A percentile compares a stretch with the other conserved stretches of the same genome.
Evolutionary conservation across 2,329 filamentous ascomycete species (phyloP).

Genomic region (Ceratocystis harringtonii): DNA sequence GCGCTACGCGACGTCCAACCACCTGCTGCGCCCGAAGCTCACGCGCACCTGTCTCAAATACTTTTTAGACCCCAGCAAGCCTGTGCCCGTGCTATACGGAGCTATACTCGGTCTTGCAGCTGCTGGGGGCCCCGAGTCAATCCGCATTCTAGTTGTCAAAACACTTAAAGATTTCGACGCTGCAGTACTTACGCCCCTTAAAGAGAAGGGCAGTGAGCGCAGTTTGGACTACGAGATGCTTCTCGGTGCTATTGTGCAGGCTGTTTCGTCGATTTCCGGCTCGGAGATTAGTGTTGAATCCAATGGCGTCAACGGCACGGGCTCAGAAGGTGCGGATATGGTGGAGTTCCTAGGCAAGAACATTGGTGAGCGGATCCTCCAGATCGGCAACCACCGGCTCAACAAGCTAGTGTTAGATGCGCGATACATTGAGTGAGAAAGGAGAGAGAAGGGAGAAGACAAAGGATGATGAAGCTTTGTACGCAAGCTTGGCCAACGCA

Average conservation of each 20-base stretch:
- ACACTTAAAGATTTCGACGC: constrained; percentile 41
- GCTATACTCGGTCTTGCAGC: constrained; percentile 66
- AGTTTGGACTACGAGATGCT: constrained; percentile 41
- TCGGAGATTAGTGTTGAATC: constrained; percentile 20
- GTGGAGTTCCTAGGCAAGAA: constrained; percentile 41
- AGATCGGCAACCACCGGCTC: constrained; percentile 32
- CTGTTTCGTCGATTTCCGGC: constrained; percentile 31
- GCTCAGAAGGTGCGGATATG: constrained; percentile 30
- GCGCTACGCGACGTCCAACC: constrained; percentile 68
- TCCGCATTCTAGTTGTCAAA: constrained; percentile 40
- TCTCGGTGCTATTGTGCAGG: constrained; percentile 40
- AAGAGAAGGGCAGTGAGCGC: constrained; percentile 32
- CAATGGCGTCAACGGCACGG: constrained; percentile 12
- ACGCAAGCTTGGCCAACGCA: neutral
- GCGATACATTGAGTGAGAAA: constrained; percentile 31
- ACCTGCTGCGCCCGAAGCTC: constrained; percentile 71
- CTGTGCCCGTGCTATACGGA: constrained; percentile 75
- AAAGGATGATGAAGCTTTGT: neutral
- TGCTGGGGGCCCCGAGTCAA: constrained; percentile 52
- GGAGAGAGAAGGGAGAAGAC: neutral
- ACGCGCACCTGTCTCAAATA: constrained; percentile 86
- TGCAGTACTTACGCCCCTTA: constrained; percentile 38
- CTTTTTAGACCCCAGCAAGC: constrained; percentile 74
- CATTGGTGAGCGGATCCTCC: constrained; percentile 35
- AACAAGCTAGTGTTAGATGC: constrained; percentile 40